These are phyloP conservation scores for Sechiopsis laciniata DNA, from an alignment of 306 rosid genomes.

Conservation along the genomic window DNA sequence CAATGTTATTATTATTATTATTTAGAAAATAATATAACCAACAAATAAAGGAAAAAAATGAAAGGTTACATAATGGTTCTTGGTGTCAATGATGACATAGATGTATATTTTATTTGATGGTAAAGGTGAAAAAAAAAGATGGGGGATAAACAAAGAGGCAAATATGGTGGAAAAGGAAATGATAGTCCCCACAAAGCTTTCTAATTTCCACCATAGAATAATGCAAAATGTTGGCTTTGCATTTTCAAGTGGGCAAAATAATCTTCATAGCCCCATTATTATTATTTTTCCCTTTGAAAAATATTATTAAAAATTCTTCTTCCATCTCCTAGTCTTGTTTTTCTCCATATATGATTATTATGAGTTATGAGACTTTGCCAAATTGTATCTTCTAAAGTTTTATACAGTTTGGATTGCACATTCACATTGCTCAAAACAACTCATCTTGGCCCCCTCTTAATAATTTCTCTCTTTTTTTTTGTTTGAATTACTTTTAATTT, in stretches of 20 bases:
- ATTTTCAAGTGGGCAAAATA: conserved; percentile 31
- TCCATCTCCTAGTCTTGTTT: not conserved
- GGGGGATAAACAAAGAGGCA: conserved; percentile 13
- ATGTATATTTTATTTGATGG: not conserved
- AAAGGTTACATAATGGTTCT: not conserved
- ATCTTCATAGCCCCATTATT: conserved; percentile 29
- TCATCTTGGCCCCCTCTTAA: conserved; percentile 15
- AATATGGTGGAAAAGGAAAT: conserved; percentile 32
- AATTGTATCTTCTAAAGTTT: conserved; percentile 39
- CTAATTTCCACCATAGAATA: conserved; percentile 39
- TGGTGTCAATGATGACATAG: not conserved
- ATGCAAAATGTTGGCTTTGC: conserved; percentile 31
- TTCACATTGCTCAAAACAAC: conserved; percentile 17
- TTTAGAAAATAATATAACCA: not conserved
- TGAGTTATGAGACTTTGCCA: conserved; percentile 9
- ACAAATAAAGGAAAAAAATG: too few species aligned
- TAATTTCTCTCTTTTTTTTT: not conserved
- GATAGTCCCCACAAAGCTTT: conserved; percentile 36
- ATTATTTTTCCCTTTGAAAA: too few species aligned
- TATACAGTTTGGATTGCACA: conserved; percentile 25
- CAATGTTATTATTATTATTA: too few species aligned
- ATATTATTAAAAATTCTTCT: not conserved
- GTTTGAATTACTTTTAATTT: not conserved
- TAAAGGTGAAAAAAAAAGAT: not conserved
- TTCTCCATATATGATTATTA: not conserved